A percentile compares a stretch with the other conserved stretches of the same genome.
phyloP scores from a whole-genome alignment of 176 grass and related monocot species.

The Carex littledalei region DNA sequence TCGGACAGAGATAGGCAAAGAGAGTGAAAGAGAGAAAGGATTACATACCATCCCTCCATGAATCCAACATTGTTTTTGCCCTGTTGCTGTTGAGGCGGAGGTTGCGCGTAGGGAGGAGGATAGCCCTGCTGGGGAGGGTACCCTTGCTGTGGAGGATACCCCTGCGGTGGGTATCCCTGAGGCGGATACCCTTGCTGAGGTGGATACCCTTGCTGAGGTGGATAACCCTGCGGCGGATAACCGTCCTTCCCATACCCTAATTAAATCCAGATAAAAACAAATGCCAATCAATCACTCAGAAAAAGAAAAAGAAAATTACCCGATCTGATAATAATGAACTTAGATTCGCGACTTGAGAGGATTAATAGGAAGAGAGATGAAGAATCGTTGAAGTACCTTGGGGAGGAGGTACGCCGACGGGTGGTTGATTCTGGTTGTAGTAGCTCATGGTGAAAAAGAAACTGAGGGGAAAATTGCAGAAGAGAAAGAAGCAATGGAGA shows the following conservation, averaged over 20 bases:
- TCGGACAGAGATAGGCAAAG: background rate
- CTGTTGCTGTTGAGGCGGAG: constrained; percentile 36
- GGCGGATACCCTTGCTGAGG: constrained; percentile 21
- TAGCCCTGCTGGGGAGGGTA: constrained; percentile 34
- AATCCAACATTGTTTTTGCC: constrained; percentile 13
- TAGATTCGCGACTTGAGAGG: background rate
- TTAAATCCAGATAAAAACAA: background rate
- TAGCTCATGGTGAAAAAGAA: constrained; percentile 32
- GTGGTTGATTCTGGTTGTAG: constrained; percentile 53
- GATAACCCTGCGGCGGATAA: constrained; percentile 6
- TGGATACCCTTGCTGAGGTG: background rate
- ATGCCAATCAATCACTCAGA: constrained; percentile 6
- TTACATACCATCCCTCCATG: constrained; percentile 15
- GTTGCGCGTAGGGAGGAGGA: constrained; percentile 48
- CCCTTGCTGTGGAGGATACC: constrained; percentile 29
- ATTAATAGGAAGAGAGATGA: background rate
- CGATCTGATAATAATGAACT: background rate
- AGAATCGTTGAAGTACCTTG: constrained; percentile 26
- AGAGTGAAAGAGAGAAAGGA: background rate
- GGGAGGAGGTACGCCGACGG: constrained; percentile 32
- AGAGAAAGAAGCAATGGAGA: background rate
- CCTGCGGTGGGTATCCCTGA: constrained; percentile 26
- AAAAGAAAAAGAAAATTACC: background rate
- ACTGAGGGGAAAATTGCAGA: background rate
- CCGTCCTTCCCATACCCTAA: constrained; percentile 42